Conservation (phyloP, 1,284 basidiomycete species). For the Puccinia novopanici region DNA sequence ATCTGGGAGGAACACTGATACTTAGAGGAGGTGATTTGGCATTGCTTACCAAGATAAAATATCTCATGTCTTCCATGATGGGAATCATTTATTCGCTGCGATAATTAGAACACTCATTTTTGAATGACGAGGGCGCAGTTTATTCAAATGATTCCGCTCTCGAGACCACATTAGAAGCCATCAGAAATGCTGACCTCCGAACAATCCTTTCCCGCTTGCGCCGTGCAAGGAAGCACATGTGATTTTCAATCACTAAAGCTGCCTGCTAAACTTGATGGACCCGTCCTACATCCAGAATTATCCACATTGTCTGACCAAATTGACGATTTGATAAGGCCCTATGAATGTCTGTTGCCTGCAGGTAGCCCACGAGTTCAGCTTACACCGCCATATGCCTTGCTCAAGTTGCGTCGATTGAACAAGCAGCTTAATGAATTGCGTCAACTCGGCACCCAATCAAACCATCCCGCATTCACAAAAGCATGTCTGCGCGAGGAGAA, state of each 20-base stretch:
- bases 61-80: slow-evolving; percentile 84
- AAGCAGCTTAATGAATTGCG: slow-evolving; percentile 8
- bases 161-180: background rate
- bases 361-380: slow-evolving; percentile 86
- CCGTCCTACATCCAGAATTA: slow-evolving; percentile 11
- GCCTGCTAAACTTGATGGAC: slow-evolving; percentile 9
- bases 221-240: slow-evolving; percentile 32
- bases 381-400: slow-evolving; percentile 80
- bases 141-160: slow-evolving; percentile 25
- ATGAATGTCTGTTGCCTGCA: slow-evolving; percentile 79
- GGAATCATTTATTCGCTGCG: slow-evolving; percentile 88
- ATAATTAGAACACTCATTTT: slow-evolving; percentile 88
- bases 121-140: slow-evolving; percentile 72
- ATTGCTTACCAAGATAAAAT: slow-evolving; percentile 81
- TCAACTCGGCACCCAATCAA: slow-evolving; percentile 2
- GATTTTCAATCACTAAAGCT: slow-evolving; percentile 6
- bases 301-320: slow-evolving; percentile 52
- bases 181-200: slow-evolving; percentile 20
- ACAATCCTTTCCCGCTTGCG: slow-evolving; percentile 41
- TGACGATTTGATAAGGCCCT: slow-evolving; percentile 72
- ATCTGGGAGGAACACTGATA: slow-evolving; percentile 91
- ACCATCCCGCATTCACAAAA: background rate
- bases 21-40: slow-evolving; percentile 83
- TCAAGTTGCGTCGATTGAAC: slow-evolving; percentile 40
- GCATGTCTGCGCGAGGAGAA: slow-evolving; percentile 3